These are phyloP conservation scores for Talaromyces sp. DNA, from an alignment of 2,329 filamentous ascomycete genomes.

Conservation along the genomic window DNA sequence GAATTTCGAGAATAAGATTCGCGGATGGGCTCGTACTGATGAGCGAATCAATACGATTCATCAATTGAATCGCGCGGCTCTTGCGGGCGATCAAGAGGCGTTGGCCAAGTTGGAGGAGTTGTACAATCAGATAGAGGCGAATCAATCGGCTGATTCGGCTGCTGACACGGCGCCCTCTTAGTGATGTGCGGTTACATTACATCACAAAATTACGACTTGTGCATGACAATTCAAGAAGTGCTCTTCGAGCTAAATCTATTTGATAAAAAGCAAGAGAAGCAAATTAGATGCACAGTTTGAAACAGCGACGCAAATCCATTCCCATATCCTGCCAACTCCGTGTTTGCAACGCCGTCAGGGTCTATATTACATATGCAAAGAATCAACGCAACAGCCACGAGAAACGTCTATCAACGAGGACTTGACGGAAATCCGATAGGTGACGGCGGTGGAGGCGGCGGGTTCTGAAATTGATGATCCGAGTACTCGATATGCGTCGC, in stretches of 20 bases:
- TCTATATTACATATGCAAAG: slow-evolving; percentile 9
- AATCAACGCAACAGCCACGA: not conserved
- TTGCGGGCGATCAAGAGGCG: slow-evolving; percentile 37
- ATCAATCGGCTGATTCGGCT: not conserved
- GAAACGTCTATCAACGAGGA: not conserved
- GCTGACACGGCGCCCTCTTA: not conserved
- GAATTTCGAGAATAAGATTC: slow-evolving; percentile 31
- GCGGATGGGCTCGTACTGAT: slow-evolving; percentile 39
- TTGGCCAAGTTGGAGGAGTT: slow-evolving; percentile 35
- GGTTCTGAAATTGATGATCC: slow-evolving; percentile 18
- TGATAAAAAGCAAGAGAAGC: not conserved
- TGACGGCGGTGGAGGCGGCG: slow-evolving; percentile 32
- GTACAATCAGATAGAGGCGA: slow-evolving; percentile 29
- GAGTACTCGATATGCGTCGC: slow-evolving; percentile 5
- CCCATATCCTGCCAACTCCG: not conserved
- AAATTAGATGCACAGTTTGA: not conserved
- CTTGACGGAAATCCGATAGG: slow-evolving; percentile 26
- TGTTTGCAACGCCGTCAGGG: slow-evolving; percentile 1
- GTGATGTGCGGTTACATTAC: not conserved
- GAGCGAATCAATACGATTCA: slow-evolving; percentile 37
- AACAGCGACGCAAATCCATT: slow-evolving; percentile 9
- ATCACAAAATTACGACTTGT: not conserved
- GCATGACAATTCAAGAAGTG: too few species aligned
- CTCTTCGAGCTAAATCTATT: not conserved
- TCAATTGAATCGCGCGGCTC: slow-evolving; percentile 34